Evolutionary conservation across 208 protist species (phyloP), one percentile per base, ranked within the genome.

Genomic region (Blechomonas ayalai): DNA sequence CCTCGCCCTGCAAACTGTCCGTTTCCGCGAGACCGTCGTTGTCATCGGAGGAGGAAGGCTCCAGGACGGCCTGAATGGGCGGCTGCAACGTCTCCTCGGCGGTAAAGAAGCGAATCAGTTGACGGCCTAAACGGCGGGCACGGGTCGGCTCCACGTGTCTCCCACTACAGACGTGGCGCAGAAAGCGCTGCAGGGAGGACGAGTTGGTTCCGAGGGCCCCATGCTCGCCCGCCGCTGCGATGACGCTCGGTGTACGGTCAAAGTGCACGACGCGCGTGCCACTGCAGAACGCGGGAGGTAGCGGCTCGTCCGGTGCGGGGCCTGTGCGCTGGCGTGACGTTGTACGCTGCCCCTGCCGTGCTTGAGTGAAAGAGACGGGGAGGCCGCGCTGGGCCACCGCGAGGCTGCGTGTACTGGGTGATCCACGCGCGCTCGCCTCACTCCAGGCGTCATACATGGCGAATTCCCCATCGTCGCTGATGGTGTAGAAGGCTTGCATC

Each of bases 391-490:
- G 40, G 16, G 53, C 46, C 3, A 80, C 58, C 0, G 18, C n/a
- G 18, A 67, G 32, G 4, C 25, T 24, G 26, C 51, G 48, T 2
- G 52, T n/a, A n/a, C n/a, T n/a, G n/a, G n/a, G n/a, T n/a, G n/a
- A n/a, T n/a, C n/a, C 56, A 13, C 45, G 56, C 34, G 61, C 37
- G 31, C 62, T 58, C 16, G 54, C 45, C 40, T 89, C 75, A 56
- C 82, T 77, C 67, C 69, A 79, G 1, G 66, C 75, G 34, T 85
- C 77, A 56, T 85, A 80, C 73, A 86, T 77, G 27, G 47, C 59
- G 16, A 90, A 47, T 20, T 81, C 34, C 3, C 76, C 76, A 23
- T 44, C 57, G 32, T 75, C 64, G 54, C 67, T 70, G 9, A 81
- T 73, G 9, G 65, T 67, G 51, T 90, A 86, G 28, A 86, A 52